These are phyloP conservation scores for Gracilaria gracilis DNA, from an alignment of 23 red algal species.

Conservation along the genomic window DNA sequence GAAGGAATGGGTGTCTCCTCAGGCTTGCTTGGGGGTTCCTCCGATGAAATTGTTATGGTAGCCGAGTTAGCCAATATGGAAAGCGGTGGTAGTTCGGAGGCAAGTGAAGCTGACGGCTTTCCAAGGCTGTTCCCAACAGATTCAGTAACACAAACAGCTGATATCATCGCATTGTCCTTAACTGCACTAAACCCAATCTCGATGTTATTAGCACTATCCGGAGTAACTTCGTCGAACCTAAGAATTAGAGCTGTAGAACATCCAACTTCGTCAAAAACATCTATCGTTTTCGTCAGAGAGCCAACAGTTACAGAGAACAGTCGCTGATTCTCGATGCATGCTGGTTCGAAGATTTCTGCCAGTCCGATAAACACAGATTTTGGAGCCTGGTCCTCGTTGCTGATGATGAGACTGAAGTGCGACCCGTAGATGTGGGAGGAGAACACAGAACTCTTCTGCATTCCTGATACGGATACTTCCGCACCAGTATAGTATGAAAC, in stretches of 20 bases:
- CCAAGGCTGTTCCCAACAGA: slow-evolving; percentile 10
- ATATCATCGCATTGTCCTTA: slow-evolving; percentile 39
- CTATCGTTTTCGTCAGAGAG: slow-evolving; percentile 31
- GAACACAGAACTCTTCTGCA: slow-evolving; percentile 19
- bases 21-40: neutral
- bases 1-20: neutral
- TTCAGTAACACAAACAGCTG: slow-evolving; percentile 35
- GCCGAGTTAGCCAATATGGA: slow-evolving; percentile 11
- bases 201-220: neutral
- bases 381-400: neutral
- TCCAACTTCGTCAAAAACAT: slow-evolving; percentile 52
- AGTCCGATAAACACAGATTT: slow-evolving; percentile 57
- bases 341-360: slow-evolving; percentile 47
- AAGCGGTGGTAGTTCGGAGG: neutral
- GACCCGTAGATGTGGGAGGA: slow-evolving; percentile 44
- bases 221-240: slow-evolving; percentile 58
- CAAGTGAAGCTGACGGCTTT: neutral
- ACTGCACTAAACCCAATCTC: slow-evolving; percentile 11
- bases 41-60: neutral
- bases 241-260: slow-evolving; percentile 50
- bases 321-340: slow-evolving; percentile 19
- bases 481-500: slow-evolving; percentile 30
- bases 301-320: slow-evolving; percentile 36
- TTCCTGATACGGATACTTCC: slow-evolving; percentile 7
- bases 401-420: slow-evolving; percentile 27